Evolutionary conservation across 306 rosid genomes (phyloP), one percentile per base, ranked within the genome.

Genomic region (Vigna hirtella): DNA sequence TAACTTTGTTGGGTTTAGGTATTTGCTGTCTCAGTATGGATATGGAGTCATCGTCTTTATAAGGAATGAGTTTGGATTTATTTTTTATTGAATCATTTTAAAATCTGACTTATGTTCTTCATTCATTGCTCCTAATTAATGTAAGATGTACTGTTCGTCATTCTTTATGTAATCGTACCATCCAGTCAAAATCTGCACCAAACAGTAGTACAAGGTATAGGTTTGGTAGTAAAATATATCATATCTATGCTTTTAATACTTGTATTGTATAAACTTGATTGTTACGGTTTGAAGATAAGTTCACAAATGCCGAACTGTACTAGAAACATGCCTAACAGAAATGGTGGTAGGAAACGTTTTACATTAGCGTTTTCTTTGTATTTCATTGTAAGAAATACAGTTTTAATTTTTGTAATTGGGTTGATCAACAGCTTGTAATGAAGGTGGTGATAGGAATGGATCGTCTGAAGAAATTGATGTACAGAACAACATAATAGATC

Each of bases 381-480:
- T 28, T 28, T 42, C 47, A 9, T 42, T 42, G 1, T 2, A 42
- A 42, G 47, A 11, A 42, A 9, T 9, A 42, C 6, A 0, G 40
- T 36, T 9, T 36, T 36, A 24, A 24, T 3, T 24, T 9, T 9
- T 42, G 12, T 61, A 26, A 24, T 24, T 58, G 8, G 5, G 38
- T 6, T 45, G 42, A 26, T 12, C 1, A 26, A 6, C 78, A 87
- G 95, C 57, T 14, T 76, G 82, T 66, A 78, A 65, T 0, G 96
- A 81, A 76, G 85, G 65, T 5, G 28, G 79, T 13, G 90, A 86
- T 51, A 83, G 90, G 83, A 89, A 82, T 63, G 94, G 89, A 51
- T 84, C 91, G 14, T 84, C 89, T 0, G 94, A 89, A 66, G 93
- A 93, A 36, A 88, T 82, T 5, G 94, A 93, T 71, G 77, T 77